A percentile compares a stretch with the other conserved stretches of the same genome.
Evolutionary conservation across 2,329 filamentous ascomycete genomes (phyloP).

Genomic region (Monilinia fructigena): DNA sequence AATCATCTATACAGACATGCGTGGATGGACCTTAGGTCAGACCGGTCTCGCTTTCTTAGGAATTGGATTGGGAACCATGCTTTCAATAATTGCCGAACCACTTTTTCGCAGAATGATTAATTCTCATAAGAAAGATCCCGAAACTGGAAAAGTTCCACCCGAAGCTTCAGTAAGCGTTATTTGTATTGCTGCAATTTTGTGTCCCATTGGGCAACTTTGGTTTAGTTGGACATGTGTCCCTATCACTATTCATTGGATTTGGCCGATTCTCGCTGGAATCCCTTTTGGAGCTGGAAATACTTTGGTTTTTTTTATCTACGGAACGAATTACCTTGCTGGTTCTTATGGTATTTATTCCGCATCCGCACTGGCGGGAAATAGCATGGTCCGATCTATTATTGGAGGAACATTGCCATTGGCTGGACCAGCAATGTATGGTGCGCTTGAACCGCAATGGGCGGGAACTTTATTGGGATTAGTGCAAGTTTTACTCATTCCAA

Average conservation of each 20-base stretch:
- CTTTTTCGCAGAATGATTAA: constrained; percentile 77
- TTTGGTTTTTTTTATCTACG: constrained; percentile 82
- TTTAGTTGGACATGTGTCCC: constrained; percentile 89
- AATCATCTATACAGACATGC: constrained; percentile 70
- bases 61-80: constrained; percentile 61
- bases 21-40: constrained; percentile 73
- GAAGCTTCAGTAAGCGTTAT: constrained; percentile 82
- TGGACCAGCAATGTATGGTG: constrained; percentile 67
- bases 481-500: constrained; percentile 72
- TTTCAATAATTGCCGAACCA: constrained; percentile 64
- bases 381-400: constrained; percentile 68
- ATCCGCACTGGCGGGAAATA: constrained; percentile 76
- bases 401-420: constrained; percentile 79
- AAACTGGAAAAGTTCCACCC: constrained; percentile 69
- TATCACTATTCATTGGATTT: constrained; percentile 74
- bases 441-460: constrained; percentile 73
- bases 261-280: constrained; percentile 73
- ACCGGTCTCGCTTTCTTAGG: constrained; percentile 78
- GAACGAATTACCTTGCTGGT: constrained; percentile 74
- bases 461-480: constrained; percentile 73
- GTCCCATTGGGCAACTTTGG: constrained; percentile 76
- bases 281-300: constrained; percentile 78
- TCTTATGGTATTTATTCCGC: constrained; percentile 81
- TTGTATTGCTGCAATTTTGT: constrained; percentile 71
- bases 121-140: constrained; percentile 68